phyloP scores from a whole-genome alignment of 371 early-diverging fungal species.

The Mortierella sp. region DNA sequence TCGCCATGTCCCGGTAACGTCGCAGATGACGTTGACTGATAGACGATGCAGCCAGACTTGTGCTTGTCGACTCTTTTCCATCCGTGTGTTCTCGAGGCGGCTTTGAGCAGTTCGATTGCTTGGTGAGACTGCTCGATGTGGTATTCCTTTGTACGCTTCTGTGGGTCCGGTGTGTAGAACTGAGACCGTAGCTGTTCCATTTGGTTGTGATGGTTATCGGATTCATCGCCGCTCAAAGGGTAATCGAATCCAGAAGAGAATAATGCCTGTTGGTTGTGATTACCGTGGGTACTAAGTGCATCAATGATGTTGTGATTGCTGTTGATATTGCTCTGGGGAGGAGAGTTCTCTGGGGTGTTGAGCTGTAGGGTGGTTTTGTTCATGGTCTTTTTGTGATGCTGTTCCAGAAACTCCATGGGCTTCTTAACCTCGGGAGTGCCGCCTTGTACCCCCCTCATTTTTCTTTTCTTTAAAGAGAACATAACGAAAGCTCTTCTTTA shows the following conservation, averaged over 20 bases:
- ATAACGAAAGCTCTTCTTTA: slow-evolving; percentile 10
- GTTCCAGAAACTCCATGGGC: slow-evolving; percentile 21
- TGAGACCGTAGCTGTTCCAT: slow-evolving; percentile 44
- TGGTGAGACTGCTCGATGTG: slow-evolving; percentile 38
- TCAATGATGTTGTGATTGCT: slow-evolving; percentile 4
- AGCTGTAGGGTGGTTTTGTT: slow-evolving; percentile 3
- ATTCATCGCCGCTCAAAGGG: slow-evolving; percentile 42
- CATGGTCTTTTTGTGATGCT: slow-evolving; percentile 38
- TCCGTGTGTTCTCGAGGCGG: slow-evolving; percentile 22
- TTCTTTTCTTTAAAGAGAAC: slow-evolving; percentile 38
- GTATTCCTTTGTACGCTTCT: slow-evolving; percentile 44
- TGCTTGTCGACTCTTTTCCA: slow-evolving; percentile 78
- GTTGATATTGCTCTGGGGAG: neutral
- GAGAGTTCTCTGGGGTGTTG: neutral
- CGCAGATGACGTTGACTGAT: slow-evolving; percentile 59
- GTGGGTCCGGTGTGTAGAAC: slow-evolving; percentile 49
- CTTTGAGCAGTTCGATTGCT: slow-evolving; percentile 44
- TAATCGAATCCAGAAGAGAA: slow-evolving; percentile 28
- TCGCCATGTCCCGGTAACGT: slow-evolving; percentile 32
- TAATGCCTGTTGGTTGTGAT: slow-evolving; percentile 21
- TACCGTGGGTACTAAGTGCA: slow-evolving; percentile 8
- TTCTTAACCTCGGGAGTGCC: slow-evolving; percentile 10
- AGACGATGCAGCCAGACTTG: slow-evolving; percentile 70
- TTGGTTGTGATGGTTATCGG: slow-evolving; percentile 36
- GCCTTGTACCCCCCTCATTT: slow-evolving; percentile 33